Conservation (phyloP, 305 asterid genomes). For the Rubia occidens region DNA sequence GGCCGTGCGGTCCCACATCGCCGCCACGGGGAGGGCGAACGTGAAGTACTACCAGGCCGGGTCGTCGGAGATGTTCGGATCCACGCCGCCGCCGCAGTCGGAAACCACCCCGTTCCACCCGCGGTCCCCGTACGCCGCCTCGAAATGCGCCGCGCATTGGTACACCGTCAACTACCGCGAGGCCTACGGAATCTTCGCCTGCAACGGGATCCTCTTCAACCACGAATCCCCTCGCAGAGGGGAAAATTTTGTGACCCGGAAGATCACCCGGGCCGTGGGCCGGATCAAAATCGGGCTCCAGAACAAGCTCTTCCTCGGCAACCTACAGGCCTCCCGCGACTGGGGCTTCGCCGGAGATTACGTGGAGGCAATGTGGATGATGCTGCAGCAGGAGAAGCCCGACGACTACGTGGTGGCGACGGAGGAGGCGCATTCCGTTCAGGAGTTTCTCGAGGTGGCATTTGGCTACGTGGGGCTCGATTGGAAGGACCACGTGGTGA, state of each 20-base stretch:
- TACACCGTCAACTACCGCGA: conserved; percentile 96
- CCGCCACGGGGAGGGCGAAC: conserved; percentile 66
- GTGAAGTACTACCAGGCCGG: conserved; percentile 88
- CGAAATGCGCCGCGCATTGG: conserved; percentile 98
- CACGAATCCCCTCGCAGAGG: conserved; percentile 92
- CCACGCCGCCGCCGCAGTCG: conserved; percentile 90
- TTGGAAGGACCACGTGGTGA: conserved; percentile 78
- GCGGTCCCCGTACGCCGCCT: conserved; percentile 86
- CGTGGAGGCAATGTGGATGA: conserved; percentile 99
- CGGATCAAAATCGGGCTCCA: conserved; percentile 86
- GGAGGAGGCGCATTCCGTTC: conserved; percentile 89
- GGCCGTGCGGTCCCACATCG: conserved; percentile 81
- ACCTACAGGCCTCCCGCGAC: conserved; percentile 76
- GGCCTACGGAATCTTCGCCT: conserved; percentile 79
- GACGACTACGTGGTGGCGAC: conserved; percentile 97
- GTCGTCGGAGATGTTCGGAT: conserved; percentile 96
- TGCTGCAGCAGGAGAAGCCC: conserved; percentile 91
- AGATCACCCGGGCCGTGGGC: conserved; percentile 91
- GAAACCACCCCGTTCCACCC: conserved; percentile 82
- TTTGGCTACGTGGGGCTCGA: conserved; percentile 66
- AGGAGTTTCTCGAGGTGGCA: conserved; percentile 67
- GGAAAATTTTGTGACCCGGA: conserved; percentile 90
- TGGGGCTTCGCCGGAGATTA: conserved; percentile 99
- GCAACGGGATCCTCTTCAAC: conserved; percentile 89
- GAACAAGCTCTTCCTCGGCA: conserved; percentile 85